Conservation (phyloP, 257 asterid species). For the Nicotiana sylvestris region DNA sequence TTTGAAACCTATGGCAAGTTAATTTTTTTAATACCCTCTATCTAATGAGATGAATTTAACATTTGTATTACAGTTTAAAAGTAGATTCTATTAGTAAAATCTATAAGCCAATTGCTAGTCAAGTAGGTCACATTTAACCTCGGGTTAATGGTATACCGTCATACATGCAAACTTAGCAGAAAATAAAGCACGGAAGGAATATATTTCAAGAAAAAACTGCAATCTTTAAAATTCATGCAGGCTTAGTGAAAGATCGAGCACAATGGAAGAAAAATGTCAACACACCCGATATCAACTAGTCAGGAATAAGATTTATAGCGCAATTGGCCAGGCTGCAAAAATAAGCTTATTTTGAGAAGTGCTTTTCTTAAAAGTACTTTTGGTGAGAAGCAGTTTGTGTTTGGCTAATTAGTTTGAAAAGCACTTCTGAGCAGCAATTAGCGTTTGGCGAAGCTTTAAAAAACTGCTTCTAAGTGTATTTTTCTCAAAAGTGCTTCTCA, state of each 20-base stretch:
- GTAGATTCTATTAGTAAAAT: background rate
- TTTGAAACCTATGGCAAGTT: background rate
- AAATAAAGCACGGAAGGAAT: background rate
- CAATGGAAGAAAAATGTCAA: background rate
- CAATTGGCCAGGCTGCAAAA: too few relatives aligned
- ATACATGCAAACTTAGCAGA: background rate
- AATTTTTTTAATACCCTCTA: background rate
- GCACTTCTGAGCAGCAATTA: too few relatives aligned
- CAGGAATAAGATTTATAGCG: background rate
- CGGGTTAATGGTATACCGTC: background rate
- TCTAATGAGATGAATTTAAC: background rate
- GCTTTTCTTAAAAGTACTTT: too few relatives aligned
- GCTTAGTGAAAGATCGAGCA: background rate
- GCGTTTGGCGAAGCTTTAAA: too few relatives aligned
- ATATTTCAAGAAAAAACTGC: background rate
- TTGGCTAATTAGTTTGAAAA: too few relatives aligned
- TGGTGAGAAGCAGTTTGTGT: too few relatives aligned
- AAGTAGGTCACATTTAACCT: background rate
- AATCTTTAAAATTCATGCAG: background rate
- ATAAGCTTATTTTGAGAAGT: too few relatives aligned
- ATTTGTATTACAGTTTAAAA: background rate
- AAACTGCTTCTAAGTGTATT: too few relatives aligned
- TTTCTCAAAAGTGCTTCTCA: too few relatives aligned
- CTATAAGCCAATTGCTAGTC: background rate
- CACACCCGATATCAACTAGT: background rate